Evolutionary conservation across 495 filamentous ascomycete species (phyloP).

Genomic region (Xylaria cubensis): DNA sequence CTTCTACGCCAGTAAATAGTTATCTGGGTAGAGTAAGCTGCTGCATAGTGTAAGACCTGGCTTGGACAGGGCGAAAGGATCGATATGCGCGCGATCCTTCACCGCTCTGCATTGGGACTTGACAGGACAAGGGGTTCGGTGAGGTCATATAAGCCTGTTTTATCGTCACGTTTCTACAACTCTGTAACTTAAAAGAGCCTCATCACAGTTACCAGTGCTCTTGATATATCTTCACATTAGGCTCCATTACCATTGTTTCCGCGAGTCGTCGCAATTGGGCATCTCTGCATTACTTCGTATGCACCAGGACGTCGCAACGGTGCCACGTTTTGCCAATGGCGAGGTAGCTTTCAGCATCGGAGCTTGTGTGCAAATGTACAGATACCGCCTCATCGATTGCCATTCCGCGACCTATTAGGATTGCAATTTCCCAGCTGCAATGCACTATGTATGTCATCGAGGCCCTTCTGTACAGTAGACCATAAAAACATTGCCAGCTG

Average conservation of each 20-base stretch:
- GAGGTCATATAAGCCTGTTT: conserved; percentile 4
- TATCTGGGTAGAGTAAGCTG: conserved; percentile 3
- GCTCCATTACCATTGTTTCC: conserved; percentile 5
- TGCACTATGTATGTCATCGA: conserved; percentile 8
- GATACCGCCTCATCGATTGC: conserved; percentile 17
- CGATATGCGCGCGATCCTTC: conserved; percentile 16
- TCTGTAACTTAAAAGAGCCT: conserved; percentile 20
- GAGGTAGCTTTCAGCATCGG: conserved; percentile 13
- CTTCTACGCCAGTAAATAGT: conserved; percentile 3
- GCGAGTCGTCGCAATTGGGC: conserved; percentile 16
- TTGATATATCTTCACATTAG: conserved; percentile 26
- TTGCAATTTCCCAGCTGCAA: conserved; percentile 9
- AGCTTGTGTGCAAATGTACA: background rate
- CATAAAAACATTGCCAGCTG: background rate
- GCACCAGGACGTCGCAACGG: background rate
- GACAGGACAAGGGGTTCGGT: conserved; percentile 8
- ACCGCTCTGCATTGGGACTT: background rate
- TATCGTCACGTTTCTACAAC: conserved; percentile 16
- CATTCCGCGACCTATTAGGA: conserved; percentile 8
- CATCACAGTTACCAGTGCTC: conserved; percentile 8
- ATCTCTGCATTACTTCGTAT: conserved; percentile 16
- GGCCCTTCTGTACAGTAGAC: background rate
- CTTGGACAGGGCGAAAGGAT: conserved; percentile 10
- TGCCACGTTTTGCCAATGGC: conserved; percentile 19
- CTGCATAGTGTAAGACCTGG: conserved; percentile 9